Conservation (phyloP, 306 rosid species). For the Vigna reflexopilosa region DNA sequence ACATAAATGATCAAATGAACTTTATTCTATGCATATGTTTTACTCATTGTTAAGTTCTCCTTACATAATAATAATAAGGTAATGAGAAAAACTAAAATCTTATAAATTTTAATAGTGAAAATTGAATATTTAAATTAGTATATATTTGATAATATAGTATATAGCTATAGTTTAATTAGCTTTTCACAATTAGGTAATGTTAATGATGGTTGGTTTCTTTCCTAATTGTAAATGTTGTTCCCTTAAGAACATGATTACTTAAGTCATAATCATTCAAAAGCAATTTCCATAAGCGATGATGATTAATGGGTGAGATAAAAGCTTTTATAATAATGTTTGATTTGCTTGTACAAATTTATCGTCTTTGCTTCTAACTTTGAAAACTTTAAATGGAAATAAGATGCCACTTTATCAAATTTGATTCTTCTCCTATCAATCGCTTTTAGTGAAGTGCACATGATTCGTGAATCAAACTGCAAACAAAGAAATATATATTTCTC, state of each 20-base stretch:
- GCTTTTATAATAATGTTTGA: background rate
- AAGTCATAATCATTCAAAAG: constrained; percentile 9
- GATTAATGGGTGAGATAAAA: background rate
- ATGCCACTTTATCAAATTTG: background rate
- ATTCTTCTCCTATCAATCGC: background rate
- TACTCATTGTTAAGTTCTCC: background rate
- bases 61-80: no score
- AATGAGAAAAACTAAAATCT: no score
- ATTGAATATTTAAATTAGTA: background rate
- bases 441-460: background rate
- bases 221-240: background rate
- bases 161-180: background rate
- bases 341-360: background rate
- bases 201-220: background rate
- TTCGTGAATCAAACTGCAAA: background rate
- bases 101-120: no score
- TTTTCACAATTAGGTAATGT: background rate
- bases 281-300: background rate
- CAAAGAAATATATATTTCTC: no score
- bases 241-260: constrained; percentile 13
- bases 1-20: background rate
- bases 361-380: background rate
- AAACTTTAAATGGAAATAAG: background rate
- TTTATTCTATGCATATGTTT: background rate
- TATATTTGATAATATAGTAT: background rate